A percentile compares a stretch with the other conserved stretches of the same genome.
phyloP scores from a whole-genome alignment of 2,329 filamentous ascomycete species.

The Ophiocordyceps sinensis region DNA sequence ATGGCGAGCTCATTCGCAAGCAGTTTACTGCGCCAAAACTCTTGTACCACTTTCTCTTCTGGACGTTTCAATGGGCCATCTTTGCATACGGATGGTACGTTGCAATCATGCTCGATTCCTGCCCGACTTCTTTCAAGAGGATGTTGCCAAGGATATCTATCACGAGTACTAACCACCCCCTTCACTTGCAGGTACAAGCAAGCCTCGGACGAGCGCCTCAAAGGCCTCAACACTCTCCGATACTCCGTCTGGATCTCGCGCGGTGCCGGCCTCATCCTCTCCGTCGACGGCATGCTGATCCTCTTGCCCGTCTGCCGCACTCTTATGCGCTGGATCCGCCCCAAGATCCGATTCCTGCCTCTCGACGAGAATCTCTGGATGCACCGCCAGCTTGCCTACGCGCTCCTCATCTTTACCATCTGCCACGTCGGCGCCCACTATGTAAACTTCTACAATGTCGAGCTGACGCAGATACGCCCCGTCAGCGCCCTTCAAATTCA shows the following conservation, averaged over 20 bases:
- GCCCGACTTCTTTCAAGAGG: no score
- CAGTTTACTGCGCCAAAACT: slow-evolving; percentile 60
- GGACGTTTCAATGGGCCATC: slow-evolving; percentile 61
- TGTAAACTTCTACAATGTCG: slow-evolving; percentile 97
- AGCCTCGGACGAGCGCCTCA: slow-evolving; percentile 49
- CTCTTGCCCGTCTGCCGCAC: slow-evolving; percentile 91
- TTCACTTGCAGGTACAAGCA: slow-evolving; percentile 58
- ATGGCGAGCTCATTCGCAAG: slow-evolving; percentile 35
- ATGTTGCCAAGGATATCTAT: no score
- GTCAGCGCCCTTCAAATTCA: slow-evolving; percentile 79
- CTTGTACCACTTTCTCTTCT: slow-evolving; percentile 69
- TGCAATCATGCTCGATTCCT: not conserved
- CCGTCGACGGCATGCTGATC: slow-evolving; percentile 75
- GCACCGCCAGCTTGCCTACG: slow-evolving; percentile 86
- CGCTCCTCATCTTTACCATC: slow-evolving; percentile 68
- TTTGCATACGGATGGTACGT: slow-evolving; percentile 71
- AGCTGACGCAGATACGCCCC: slow-evolving; percentile 67
- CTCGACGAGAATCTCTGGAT: slow-evolving; percentile 98
- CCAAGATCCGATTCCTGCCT: slow-evolving; percentile 76
- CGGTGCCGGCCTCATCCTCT: slow-evolving; percentile 77
- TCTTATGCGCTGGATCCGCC: slow-evolving; percentile 67
- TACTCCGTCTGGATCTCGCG: slow-evolving; percentile 95
- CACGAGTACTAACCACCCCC: no score
- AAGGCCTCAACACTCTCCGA: slow-evolving; percentile 62
- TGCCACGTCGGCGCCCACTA: slow-evolving; percentile 74